Conservation (phyloP, 2,329 filamentous ascomycete genomes). For the Didymella pomorum region DNA sequence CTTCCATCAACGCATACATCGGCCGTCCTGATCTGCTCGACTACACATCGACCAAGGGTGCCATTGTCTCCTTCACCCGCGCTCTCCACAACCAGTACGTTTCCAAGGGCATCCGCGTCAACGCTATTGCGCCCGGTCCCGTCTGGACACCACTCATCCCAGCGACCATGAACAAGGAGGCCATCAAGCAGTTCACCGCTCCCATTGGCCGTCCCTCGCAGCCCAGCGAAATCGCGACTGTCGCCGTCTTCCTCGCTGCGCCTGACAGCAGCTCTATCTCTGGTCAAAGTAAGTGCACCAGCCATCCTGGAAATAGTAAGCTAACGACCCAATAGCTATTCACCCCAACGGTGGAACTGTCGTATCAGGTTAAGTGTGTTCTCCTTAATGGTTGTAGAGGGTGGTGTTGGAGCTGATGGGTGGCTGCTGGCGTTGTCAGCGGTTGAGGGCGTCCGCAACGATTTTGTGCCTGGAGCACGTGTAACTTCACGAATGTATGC, state of each 20-base stretch:
- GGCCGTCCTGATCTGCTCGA: conserved; percentile 82
- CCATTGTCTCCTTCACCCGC: conserved; percentile 80
- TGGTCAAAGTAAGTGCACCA: conserved; percentile 57
- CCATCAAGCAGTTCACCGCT: conserved; percentile 74
- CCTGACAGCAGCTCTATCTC: conserved; percentile 76
- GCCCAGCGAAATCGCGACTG: conserved; percentile 82
- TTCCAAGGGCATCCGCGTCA: conserved; percentile 75
- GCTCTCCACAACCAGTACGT: conserved; percentile 79
- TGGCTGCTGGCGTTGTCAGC: conserved; percentile 32
- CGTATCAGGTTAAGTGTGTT: conserved; percentile 39
- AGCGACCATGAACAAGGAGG: conserved; percentile 58
- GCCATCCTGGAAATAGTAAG: too few species aligned
- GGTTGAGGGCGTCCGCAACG: conserved; percentile 29
- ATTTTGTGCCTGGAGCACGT: conserved; percentile 4
- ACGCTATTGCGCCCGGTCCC: conserved; percentile 76
- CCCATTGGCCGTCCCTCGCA: conserved; percentile 82
- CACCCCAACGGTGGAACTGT: conserved; percentile 62
- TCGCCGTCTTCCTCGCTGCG: conserved; percentile 81
- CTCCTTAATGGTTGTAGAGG: background rate
- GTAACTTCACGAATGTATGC: conserved; percentile 14
- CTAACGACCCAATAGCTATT: conserved; percentile 50
- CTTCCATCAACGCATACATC: conserved; percentile 83
- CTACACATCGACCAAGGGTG: conserved; percentile 82
- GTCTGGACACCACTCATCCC: conserved; percentile 57
- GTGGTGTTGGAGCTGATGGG: too few species aligned